Conservation (phyloP, 2,329 filamentous ascomycete species). For the Fusarium caatingaense region DNA sequence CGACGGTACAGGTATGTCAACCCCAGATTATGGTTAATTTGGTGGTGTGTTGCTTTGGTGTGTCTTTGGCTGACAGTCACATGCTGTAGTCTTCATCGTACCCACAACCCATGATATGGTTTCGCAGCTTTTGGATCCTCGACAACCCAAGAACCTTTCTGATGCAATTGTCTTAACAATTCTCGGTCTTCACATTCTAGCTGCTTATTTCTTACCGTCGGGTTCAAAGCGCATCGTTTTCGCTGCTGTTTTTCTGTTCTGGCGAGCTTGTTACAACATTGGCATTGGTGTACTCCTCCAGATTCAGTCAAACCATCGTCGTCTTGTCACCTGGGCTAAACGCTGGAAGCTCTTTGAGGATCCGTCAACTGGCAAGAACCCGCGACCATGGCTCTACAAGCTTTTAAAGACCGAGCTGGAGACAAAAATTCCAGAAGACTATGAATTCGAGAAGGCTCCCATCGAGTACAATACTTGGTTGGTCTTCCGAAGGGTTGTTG, state of each 20-base stretch:
- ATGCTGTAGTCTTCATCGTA: constrained; percentile 84
- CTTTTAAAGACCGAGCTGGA: constrained; percentile 91
- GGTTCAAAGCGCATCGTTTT: constrained; percentile 80
- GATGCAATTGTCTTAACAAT: constrained; percentile 84
- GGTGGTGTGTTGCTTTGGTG: constrained; percentile 19
- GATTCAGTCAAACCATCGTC: constrained; percentile 89
- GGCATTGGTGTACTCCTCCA: constrained; percentile 92
- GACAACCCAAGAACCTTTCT: constrained; percentile 93
- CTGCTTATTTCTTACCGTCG: constrained; percentile 78
- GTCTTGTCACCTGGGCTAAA: constrained; percentile 87
- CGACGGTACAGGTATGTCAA: constrained; percentile 83
- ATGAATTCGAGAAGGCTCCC: constrained; percentile 91
- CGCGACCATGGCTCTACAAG: constrained; percentile 82
- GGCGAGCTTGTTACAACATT: constrained; percentile 91
- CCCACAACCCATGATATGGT: constrained; percentile 99
- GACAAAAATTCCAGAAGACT: constrained; percentile 93
- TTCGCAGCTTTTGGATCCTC: constrained; percentile 92
- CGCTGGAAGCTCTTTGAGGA: constrained; percentile 88
- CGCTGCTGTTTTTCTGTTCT: constrained; percentile 87
- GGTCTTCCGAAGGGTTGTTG: constrained; percentile 92
- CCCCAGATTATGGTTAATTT: background rate
- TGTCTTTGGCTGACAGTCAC: constrained; percentile 41
- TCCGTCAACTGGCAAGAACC: constrained; percentile 82
- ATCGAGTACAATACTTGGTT: constrained; percentile 99
- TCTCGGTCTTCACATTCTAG: constrained; percentile 77